phyloP scores from a whole-genome alignment of 345 rosid species.

The Tarenaya hassleriana region DNA sequence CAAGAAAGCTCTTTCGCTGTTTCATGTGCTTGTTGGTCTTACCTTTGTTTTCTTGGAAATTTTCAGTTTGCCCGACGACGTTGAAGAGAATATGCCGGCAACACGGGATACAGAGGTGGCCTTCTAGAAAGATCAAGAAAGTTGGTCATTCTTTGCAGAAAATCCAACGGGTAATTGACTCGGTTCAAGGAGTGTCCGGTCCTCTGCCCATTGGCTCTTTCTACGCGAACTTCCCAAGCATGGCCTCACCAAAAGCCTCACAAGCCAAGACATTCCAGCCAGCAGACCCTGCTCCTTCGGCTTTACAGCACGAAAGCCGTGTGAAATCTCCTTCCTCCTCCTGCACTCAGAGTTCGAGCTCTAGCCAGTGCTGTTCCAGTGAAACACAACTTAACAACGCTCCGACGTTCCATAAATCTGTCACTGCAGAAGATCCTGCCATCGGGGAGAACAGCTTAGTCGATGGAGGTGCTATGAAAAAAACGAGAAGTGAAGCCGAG shows the following conservation, averaged over 20 bases:
- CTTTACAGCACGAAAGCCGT: constrained; percentile 28
- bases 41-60: constrained; percentile 12
- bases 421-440: constrained; percentile 24
- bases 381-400: constrained; percentile 42
- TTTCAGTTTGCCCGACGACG: constrained; percentile 96
- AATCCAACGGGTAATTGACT: constrained; percentile 70
- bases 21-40: too few species aligned
- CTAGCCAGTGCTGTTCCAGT: constrained; percentile 71
- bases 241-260: constrained; percentile 44
- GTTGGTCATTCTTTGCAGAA: constrained; percentile 85
- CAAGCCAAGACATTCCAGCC: constrained; percentile 21
- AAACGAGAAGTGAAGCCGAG: constrained; percentile 40
- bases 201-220: constrained; percentile 58
- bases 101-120: constrained; percentile 87
- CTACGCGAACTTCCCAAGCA: constrained; percentile 58
- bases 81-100: constrained; percentile 95
- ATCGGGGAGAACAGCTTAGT: constrained; percentile 26
- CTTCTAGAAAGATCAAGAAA: constrained; percentile 92
- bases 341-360: constrained; percentile 61
- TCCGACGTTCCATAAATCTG: constrained; percentile 17
- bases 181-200: constrained; percentile 71
- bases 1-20: not conserved
- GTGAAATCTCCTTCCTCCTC: constrained; percentile 65
- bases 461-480: constrained; percentile 25
- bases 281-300: constrained; percentile 5